Evolutionary conservation across 192 early-diverging fungal genomes (phyloP).

Genomic region (Jimgerdemannia lactiflua): DNA sequence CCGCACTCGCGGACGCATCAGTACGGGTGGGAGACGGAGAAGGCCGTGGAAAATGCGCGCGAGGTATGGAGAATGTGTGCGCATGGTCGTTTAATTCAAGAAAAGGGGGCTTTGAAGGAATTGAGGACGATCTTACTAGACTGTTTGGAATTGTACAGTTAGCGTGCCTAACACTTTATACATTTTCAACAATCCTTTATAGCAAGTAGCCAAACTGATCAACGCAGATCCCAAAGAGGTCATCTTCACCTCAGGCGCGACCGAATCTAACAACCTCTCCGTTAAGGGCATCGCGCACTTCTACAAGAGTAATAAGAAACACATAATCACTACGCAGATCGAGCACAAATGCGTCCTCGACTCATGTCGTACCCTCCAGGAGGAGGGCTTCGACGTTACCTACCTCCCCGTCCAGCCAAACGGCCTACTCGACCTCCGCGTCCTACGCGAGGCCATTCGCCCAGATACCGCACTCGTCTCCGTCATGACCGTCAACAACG

Average conservation of each 20-base stretch:
- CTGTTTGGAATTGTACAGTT: too few relatives aligned
- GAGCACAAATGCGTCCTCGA: slow-evolving; percentile 99
- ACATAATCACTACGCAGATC: slow-evolving; percentile 96
- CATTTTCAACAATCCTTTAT: slow-evolving; percentile 13
- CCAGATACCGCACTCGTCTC: slow-evolving; percentile 91
- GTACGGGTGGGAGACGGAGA: slow-evolving; percentile 96
- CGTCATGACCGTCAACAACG: slow-evolving; percentile 98
- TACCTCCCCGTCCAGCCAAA: slow-evolving; percentile 86
- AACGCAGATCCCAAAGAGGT: slow-evolving; percentile 96
- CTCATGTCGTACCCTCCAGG: slow-evolving; percentile 92
- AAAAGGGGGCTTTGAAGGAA: background rate
- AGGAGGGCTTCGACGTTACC: slow-evolving; percentile 95
- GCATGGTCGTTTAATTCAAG: background rate
- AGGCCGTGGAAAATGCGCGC: slow-evolving; percentile 83
- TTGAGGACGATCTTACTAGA: too few relatives aligned
- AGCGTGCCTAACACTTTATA: slow-evolving; percentile 1
- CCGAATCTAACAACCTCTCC: slow-evolving; percentile 94
- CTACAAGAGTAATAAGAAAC: slow-evolving; percentile 91
- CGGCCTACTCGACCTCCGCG: slow-evolving; percentile 80
- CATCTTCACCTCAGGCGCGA: slow-evolving; percentile 94
- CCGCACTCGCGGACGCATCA: slow-evolving; percentile 97
- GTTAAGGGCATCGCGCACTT: slow-evolving; percentile 96
- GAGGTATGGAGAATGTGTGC: slow-evolving; percentile 43
- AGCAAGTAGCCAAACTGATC: slow-evolving; percentile 85
- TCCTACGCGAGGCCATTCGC: slow-evolving; percentile 79